Conservation (phyloP, 306 rosid genomes). For the Ammopiptanthus mongolicus region DNA sequence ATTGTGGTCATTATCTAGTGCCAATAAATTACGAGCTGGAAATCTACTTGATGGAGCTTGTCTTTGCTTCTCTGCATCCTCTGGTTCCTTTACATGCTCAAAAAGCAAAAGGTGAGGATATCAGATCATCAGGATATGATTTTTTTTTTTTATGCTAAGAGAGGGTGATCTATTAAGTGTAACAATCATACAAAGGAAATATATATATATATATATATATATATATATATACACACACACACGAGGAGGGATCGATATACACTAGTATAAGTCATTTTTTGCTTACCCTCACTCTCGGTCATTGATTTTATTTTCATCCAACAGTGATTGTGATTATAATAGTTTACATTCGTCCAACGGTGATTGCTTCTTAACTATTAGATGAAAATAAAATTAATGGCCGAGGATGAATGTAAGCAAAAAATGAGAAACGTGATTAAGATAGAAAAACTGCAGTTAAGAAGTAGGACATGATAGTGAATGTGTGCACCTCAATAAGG, state of each 20-base stretch:
- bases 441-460: neutral
- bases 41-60: slow-evolving; percentile 39
- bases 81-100: slow-evolving; percentile 31
- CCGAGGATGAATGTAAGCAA: too few relatives aligned
- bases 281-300: too few relatives aligned
- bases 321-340: too few relatives aligned
- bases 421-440: neutral
- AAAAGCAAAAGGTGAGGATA: slow-evolving; percentile 17
- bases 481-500: slow-evolving; percentile 57
- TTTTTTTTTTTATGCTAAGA: slow-evolving; percentile 3
- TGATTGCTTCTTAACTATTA: too few relatives aligned
- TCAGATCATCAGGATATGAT: slow-evolving; percentile 3
- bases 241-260: too few relatives aligned
- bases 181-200: neutral
- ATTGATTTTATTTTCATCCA: too few relatives aligned
- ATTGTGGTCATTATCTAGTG: slow-evolving; percentile 37
- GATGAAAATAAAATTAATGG: too few relatives aligned
- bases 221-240: too few relatives aligned
- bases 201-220: too few relatives aligned
- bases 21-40: slow-evolving; percentile 27
- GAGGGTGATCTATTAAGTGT: slow-evolving; percentile 19
- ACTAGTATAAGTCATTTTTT: too few relatives aligned
- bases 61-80: slow-evolving; percentile 42
- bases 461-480: neutral
- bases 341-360: too few relatives aligned